Evolutionary conservation across 2,329 filamentous ascomycete genomes (phyloP), one percentile per base, ranked within the genome.

Genomic region (Ramichloridium luteum): DNA sequence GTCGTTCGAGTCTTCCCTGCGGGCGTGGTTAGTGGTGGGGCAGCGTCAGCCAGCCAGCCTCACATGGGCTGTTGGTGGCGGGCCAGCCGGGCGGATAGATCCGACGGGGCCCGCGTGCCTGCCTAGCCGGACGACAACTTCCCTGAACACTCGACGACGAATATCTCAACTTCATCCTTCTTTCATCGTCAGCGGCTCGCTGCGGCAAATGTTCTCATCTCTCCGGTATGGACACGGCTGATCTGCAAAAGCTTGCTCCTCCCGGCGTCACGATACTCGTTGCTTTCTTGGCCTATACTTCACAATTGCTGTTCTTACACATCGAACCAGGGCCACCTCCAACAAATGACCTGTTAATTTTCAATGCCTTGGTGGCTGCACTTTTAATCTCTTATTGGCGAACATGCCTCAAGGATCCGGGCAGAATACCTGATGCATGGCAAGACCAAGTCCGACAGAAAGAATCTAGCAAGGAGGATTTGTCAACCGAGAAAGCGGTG

Each of bases 321-420:
- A 51, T 70, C 38, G 65, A 72, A 18, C 64, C 67, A 2, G 74
- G 71, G 2, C 74, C 77, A 2, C 62, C 80, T 14, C 68, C 67
- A 3, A 55, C 51, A 35, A 54, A 57, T 35, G 65, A 88, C 54
- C 61, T 68, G 9, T 55, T 71, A 46, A 54, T 68, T 39, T 80
- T 86, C 60, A 88, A 90, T 59, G 33, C 52, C 18, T 61, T 81
- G 12, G 62, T 86, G 12, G 44, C 64, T 12, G 69, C 69, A 40
- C 64, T 85, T 13, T 77, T 78, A 65, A 69, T 72, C 48, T 77
- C 74, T 30, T 90, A 88, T 60, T 74, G 72, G 50, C 58, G 68
- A 39, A 62, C 70, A n/a, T 74, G 73, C 36, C 64, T 61, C 33
- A 70, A 69, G 28, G 64, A 77, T 46, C 68, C 74, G 0, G 74